Base-by-base conservation (phyloP, 1,284 basidiomycete genomes). In the Neolentinus lepideus region DNA sequence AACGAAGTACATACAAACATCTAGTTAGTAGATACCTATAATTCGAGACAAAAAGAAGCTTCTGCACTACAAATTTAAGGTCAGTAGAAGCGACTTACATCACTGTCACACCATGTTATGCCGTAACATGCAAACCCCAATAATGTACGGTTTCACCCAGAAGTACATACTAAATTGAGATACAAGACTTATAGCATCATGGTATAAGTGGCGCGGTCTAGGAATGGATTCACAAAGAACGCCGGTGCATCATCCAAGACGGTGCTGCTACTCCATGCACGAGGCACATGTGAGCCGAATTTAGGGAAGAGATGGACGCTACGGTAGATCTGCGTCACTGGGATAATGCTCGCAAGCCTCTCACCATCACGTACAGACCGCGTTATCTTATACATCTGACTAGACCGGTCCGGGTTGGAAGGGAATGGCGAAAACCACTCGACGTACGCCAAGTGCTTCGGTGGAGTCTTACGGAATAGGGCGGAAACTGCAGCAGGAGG, bases 241-340 rank as follows among this genome's bases (percentile, higher is more conserved):
- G 48, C 60, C 2, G 31, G 24, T 54, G 66, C 69, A 14, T 53
- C 4, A 8, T 74, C 69, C 2, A 72, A 60, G 14, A 74, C 70
- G 56, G 63, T 71, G 35, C 56, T 61, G 51, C 62, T 67, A 1
- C 63, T 67, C 71, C 70, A 74, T 4, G 63, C 60, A 2, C 55
- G 54, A 2, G 67, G 67, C 3, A 59, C 65, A 1, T 56, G 26
- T 9, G 53, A 53, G 1, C 66, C 66, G 54, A 64, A 68, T 22
- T 62, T 62, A 3, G 64, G 67, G 36, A 66, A 62, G 0, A 73
- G 59, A 59, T 72, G 70, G 33, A 66, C 59, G 48, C 67, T 68
- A 1, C 64, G 61, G 4, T 54, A 48, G 26, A 72, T 65, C 9
- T 59, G 45, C 0, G 38, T 21, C 0, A 70, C 52, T 11, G 63